Conservation (phyloP, 768 basidiomycete genomes). For the Leccinum aurantiacum region DNA sequence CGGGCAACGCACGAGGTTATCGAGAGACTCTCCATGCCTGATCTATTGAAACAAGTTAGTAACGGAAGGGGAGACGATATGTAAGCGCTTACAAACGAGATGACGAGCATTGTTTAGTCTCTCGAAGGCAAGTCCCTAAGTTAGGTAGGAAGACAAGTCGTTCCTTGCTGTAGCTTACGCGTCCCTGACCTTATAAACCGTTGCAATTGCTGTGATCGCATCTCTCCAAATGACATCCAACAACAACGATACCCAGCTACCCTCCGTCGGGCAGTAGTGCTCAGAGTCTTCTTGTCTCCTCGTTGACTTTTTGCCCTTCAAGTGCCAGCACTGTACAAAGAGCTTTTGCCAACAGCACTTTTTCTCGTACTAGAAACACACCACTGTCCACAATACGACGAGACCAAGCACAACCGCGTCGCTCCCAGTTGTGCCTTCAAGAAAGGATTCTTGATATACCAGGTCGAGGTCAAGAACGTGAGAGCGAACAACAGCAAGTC, state of each 20-base stretch:
- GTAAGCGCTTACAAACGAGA: slow-evolving; percentile 26
- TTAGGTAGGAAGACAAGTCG: not conserved
- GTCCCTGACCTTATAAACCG: slow-evolving; percentile 27
- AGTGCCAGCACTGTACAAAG: slow-evolving; percentile 74
- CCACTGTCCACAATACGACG: slow-evolving; percentile 68
- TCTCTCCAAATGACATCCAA: slow-evolving; percentile 11
- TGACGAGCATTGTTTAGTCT: slow-evolving; percentile 17
- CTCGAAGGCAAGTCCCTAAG: no score
- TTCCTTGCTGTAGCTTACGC: slow-evolving; percentile 18
- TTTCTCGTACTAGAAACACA: slow-evolving; percentile 65
- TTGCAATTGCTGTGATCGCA: slow-evolving; percentile 1
- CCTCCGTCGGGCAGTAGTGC: slow-evolving; percentile 72
- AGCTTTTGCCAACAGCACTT: slow-evolving; percentile 74
- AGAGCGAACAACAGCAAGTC: no score
- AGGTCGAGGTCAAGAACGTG: no score
- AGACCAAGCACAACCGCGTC: slow-evolving; percentile 66
- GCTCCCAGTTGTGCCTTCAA: slow-evolving; percentile 62
- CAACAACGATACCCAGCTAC: slow-evolving; percentile 50
- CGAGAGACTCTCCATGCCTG: slow-evolving; percentile 75
- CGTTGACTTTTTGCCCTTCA: slow-evolving; percentile 85
- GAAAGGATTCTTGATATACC: no score
- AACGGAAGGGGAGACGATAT: not conserved
- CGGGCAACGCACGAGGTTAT: slow-evolving; percentile 55
- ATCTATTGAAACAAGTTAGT: slow-evolving; percentile 40
- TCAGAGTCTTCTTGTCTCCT: slow-evolving; percentile 62